phyloP scores from a whole-genome alignment of 2,329 filamentous ascomycete species.

The Microsporum ferrugineum region DNA sequence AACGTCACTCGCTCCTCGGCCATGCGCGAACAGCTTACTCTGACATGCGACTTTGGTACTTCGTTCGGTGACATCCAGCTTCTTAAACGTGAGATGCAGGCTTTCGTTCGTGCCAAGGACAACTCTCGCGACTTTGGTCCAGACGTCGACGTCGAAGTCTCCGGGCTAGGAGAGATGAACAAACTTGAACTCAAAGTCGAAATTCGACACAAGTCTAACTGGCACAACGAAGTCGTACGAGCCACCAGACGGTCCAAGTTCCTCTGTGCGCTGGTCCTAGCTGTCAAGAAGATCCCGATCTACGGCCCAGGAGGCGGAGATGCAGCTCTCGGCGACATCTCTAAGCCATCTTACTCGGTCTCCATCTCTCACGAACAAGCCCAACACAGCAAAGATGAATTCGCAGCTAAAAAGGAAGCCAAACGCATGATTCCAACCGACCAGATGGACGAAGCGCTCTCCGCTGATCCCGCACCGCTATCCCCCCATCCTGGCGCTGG shows the following conservation, averaged over 20 bases:
- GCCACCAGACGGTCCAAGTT: slow-evolving; percentile 82
- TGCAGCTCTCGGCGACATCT: slow-evolving; percentile 47
- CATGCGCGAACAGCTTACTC: slow-evolving; percentile 73
- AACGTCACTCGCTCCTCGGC: slow-evolving; percentile 84
- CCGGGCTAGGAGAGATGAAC: slow-evolving; percentile 71
- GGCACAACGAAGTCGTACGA: slow-evolving; percentile 75
- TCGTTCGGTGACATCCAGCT: slow-evolving; percentile 80
- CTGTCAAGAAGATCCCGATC: slow-evolving; percentile 78
- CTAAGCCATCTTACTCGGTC: slow-evolving; percentile 76
- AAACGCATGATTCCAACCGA: slow-evolving; percentile 51
- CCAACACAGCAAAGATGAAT: slow-evolving; percentile 48
- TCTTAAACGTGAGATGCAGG: slow-evolving; percentile 70
- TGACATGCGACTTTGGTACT: slow-evolving; percentile 78
- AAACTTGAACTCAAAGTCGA: slow-evolving; percentile 74
- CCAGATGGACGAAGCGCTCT: slow-evolving; percentile 15
- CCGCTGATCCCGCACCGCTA: slow-evolving; percentile 4
- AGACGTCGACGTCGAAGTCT: slow-evolving; percentile 67
- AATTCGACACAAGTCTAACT: slow-evolving; percentile 87
- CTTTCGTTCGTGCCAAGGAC: slow-evolving; percentile 69
- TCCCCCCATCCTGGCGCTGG: slow-evolving; percentile 20
- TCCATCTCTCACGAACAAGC: slow-evolving; percentile 60
- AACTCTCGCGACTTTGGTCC: slow-evolving; percentile 86
- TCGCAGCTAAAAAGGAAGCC: slow-evolving; percentile 50
- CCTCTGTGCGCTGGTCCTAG: slow-evolving; percentile 82
- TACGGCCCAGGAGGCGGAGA: slow-evolving; percentile 64